Evolutionary conservation across 495 filamentous ascomycete genomes (phyloP), one percentile per base, ranked within the genome.

Genomic region (Penicillium pulvis): DNA sequence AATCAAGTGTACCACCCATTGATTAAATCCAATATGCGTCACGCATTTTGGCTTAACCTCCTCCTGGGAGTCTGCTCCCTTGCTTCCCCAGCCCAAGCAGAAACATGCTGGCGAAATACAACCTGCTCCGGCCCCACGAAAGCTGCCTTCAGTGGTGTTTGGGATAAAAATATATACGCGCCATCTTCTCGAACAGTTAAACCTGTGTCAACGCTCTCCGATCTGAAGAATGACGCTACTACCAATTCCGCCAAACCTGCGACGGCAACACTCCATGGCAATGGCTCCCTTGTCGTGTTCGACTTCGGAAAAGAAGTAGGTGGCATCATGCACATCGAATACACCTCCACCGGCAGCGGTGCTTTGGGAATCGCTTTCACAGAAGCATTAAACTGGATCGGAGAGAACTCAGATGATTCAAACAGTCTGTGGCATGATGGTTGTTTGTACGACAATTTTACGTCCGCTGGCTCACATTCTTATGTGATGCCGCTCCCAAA

Each of bases 311-410:
- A 77, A 20, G 82, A 85, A 63, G 82, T 85, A 35, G 83, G 84
- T 17, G 83, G 83, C 9, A 75, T 85, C 50, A 67, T 84, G 17
- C 79, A 78, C 10, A 59, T 85, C 17, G 60, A 76, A 7, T 86
- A 81, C 52, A 69, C 72, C 12, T 65, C 79, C 2, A 74, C 71
- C 6, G 77, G 75, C 6, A 63, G 64, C 7, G 83, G 81, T 4
- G 65, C 75, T 1, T 62, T 89, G 8, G 84, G 85, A 0, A 68
- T 89, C 12, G 85, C 85, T 6, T 87, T 87, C 62, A 79, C 81
- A 4, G 86, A 87, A 69, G 81, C 80, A 2, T 85, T 82, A 59
- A 80, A 86, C 52, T 87, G 79, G 77, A 83, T 86, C 58, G 84
- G 85, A 46, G 75, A 83, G 60, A 75, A 71, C 69, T 86, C 83